phyloP scores from a whole-genome alignment of 208 protist genomes.

The Leishmania major region DNA sequence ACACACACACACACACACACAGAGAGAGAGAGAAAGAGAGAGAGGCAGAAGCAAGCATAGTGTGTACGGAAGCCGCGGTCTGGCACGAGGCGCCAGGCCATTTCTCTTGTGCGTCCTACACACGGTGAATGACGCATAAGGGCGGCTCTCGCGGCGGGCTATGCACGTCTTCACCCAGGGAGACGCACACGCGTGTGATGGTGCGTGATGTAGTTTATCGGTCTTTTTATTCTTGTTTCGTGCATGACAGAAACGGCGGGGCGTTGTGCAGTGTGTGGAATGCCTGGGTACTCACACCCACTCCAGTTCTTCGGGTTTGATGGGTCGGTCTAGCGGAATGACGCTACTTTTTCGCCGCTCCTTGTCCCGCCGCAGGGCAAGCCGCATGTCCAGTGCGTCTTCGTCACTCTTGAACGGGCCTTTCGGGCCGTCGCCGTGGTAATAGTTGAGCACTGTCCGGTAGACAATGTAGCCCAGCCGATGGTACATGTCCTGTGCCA shows the following conservation, averaged over 20 bases:
- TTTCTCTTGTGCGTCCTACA: background rate
- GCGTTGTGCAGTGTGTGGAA: background rate
- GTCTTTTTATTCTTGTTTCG: background rate
- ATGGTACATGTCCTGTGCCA: constrained; percentile 98
- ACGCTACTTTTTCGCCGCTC: constrained; percentile 74
- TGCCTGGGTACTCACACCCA: constrained; percentile 48
- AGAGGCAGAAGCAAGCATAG: background rate
- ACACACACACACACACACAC: too few relatives aligned
- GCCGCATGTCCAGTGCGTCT: constrained; percentile 97
- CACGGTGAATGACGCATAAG: background rate
- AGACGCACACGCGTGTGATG: background rate
- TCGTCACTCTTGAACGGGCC: constrained; percentile 76
- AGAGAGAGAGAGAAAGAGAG: too few relatives aligned
- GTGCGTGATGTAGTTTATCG: background rate
- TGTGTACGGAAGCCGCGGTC: background rate
- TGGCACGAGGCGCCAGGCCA: too few relatives aligned
- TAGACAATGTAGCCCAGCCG: constrained; percentile 98
- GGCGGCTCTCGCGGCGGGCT: background rate
- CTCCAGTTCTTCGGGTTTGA: constrained; percentile 88
- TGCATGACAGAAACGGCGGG: background rate
- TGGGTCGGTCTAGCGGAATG: constrained; percentile 70
- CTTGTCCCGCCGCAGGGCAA: constrained; percentile 93
- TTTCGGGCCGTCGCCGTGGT: constrained; percentile 63
- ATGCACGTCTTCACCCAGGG: background rate
- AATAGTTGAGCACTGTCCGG: constrained; percentile 91